These are phyloP conservation scores for Xenoacremonium recifei DNA, from an alignment of 2,329 filamentous ascomycete genomes.

Conservation along the genomic window DNA sequence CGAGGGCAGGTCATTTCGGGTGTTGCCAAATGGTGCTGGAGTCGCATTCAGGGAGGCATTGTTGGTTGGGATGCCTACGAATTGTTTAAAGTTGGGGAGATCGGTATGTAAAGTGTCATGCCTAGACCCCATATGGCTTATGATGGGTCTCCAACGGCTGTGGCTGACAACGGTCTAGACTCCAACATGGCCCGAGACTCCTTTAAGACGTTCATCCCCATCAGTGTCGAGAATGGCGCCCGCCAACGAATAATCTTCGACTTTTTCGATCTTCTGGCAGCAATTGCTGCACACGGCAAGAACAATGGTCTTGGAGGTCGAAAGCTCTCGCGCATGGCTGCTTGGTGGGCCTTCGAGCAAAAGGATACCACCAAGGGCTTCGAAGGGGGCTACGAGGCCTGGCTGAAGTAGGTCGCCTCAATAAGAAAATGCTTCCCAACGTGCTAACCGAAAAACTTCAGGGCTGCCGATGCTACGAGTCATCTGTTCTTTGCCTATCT, in stretches of 20 bases:
- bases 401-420: constrained; percentile 63
- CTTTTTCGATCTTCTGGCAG: constrained; percentile 91
- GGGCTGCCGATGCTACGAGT: constrained; percentile 90
- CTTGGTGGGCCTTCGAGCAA: constrained; percentile 98
- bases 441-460: constrained; percentile 41
- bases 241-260: constrained; percentile 89
- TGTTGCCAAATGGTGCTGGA: constrained; percentile 98
- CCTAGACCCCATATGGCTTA: not conserved
- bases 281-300: constrained; percentile 90
- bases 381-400: constrained; percentile 88
- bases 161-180: constrained; percentile 53
- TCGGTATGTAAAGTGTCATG: constrained; percentile 53
- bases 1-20: constrained; percentile 76
- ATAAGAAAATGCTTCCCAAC: constrained; percentile 5
- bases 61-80: constrained; percentile 98
- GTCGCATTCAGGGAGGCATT: constrained; percentile 82
- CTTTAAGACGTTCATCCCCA: constrained; percentile 93
- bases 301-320: constrained; percentile 88
- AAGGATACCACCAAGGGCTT: constrained; percentile 86
- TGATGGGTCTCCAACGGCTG: not conserved
- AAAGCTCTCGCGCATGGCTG: constrained; percentile 91
- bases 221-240: constrained; percentile 85
- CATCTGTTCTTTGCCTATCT: constrained; percentile 98
- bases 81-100: constrained; percentile 90
- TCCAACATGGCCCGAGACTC: constrained; percentile 89